phyloP scores from a whole-genome alignment of 2,329 filamentous ascomycete genomes.

The Penicillium aurantiogriseum region DNA sequence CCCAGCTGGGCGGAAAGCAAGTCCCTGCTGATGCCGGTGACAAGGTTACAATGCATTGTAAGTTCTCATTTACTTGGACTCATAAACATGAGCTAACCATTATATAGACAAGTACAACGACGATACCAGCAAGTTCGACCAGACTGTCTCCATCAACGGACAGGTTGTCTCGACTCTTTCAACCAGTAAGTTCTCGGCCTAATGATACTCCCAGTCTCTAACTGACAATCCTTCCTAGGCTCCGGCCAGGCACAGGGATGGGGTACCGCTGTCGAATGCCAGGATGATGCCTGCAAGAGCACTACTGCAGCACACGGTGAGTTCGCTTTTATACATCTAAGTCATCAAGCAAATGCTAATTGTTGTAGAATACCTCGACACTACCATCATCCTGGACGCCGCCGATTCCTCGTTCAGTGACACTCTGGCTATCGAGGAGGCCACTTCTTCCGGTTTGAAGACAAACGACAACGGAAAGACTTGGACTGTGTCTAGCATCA shows the following conservation, averaged over 20 bases:
- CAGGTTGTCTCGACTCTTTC: background rate
- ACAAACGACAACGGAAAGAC: background rate
- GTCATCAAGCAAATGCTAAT: background rate
- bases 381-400: background rate
- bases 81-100: background rate
- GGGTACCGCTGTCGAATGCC: background rate
- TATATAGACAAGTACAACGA: background rate
- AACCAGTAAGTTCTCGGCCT: background rate
- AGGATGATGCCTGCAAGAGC: background rate
- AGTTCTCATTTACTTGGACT: background rate
- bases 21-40: background rate
- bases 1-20: background rate
- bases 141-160: background rate
- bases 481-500: background rate
- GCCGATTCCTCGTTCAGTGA: background rate
- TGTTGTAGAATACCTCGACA: background rate
- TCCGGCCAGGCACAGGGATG: background rate
- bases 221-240: background rate
- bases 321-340: background rate
- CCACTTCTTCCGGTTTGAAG: background rate
- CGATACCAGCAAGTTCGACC: background rate
- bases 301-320: background rate
- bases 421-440: background rate
- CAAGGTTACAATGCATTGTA: background rate
- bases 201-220: background rate